Conservation (phyloP, 78 protist species). For the Polysphondylium violaceum region DNA sequence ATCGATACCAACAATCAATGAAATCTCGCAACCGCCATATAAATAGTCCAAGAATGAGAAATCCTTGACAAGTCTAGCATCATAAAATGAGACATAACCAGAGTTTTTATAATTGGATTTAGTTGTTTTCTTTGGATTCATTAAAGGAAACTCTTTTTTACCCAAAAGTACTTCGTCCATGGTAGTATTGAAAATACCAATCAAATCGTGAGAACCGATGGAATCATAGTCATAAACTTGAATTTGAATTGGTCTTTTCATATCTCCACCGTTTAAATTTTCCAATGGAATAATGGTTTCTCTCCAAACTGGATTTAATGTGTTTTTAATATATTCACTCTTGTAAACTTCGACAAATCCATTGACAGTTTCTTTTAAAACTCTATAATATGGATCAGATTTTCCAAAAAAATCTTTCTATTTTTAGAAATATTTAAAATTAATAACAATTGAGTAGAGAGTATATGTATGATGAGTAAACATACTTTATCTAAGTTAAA, state of each 20-base stretch:
- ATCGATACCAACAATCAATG: conserved; percentile 89
- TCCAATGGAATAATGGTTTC: conserved; percentile 5
- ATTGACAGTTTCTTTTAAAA: conserved; percentile 4
- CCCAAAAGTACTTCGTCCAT: conserved; percentile 21
- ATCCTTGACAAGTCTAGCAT: conserved; percentile 3
- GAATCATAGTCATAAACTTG: conserved; percentile 79
- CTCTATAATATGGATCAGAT: conserved; percentile 70
- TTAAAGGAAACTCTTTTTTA: not conserved
- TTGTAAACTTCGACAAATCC: conserved; percentile 21
- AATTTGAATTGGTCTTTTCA: conserved; percentile 24
- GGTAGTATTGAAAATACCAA: conserved; percentile 54
- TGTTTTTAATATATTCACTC: conserved; percentile 4
- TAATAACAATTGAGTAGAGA: too few relatives aligned
- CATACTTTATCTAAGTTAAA: not conserved
- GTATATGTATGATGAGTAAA: not conserved
- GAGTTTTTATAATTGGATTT: conserved; percentile 56
- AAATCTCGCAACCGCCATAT: conserved; percentile 86
- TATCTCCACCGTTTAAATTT: conserved; percentile 62
- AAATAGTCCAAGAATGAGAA: conserved; percentile 85
- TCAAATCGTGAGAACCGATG: conserved; percentile 82
- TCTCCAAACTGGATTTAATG: conserved; percentile 71
- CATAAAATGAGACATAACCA: conserved; percentile 54
- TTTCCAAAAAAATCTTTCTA: conserved; percentile 53
- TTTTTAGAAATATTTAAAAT: too few relatives aligned
- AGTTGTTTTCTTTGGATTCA: conserved; percentile 65